A percentile compares a stretch with the other conserved stretches of the same genome.
phyloP scores from a whole-genome alignment of 2,329 filamentous ascomycete genomes.

The Endothia cerciana region DNA sequence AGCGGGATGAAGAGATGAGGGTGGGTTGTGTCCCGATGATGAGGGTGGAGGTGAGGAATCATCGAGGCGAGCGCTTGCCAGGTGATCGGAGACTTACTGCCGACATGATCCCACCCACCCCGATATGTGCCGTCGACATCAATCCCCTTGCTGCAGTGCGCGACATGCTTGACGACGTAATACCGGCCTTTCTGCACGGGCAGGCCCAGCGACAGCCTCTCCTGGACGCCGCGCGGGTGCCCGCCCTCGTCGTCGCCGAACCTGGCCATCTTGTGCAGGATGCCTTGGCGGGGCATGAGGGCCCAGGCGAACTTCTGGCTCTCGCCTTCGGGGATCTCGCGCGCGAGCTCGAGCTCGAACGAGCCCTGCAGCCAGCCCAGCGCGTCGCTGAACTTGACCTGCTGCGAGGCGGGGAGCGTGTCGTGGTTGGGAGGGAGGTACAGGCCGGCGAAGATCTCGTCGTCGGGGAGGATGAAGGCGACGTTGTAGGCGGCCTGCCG shows the following conservation, averaged over 20 bases:
- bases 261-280: slow-evolving; percentile 4
- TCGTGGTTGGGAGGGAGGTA: background rate
- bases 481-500: background rate
- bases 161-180: background rate
- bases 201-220: background rate
- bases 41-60: background rate
- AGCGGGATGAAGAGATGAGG: background rate
- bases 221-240: background rate
- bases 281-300: background rate
- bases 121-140: background rate
- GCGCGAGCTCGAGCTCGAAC: background rate
- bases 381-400: background rate
- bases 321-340: background rate
- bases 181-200: slow-evolving; percentile 2
- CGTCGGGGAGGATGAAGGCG: background rate
- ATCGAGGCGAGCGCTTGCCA: background rate
- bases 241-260: background rate
- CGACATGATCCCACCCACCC: background rate
- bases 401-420: background rate
- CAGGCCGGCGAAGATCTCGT: background rate
- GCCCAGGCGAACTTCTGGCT: background rate
- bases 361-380: background rate
- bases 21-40: background rate
- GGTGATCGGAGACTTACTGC: background rate
- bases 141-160: background rate